These are phyloP conservation scores for Pseudopithomyces chartarum DNA, from an alignment of 2,329 filamentous ascomycete species.

Conservation along the genomic window DNA sequence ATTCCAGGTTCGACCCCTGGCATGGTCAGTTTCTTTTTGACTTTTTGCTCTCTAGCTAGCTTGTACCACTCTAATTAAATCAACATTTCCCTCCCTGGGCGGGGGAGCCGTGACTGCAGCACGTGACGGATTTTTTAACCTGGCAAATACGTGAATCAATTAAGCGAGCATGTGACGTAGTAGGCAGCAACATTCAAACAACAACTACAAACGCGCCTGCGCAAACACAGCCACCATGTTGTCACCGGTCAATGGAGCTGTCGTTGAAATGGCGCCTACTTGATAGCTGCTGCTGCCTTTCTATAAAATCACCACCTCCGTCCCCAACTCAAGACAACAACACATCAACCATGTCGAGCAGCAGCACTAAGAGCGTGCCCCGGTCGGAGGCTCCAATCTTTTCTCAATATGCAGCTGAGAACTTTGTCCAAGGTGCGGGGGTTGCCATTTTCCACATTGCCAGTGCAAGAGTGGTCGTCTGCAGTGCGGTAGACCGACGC, in stretches of 20 bases:
- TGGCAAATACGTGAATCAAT: not conserved
- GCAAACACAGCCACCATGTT: not conserved
- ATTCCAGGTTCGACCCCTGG: constrained; percentile 10
- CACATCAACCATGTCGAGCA: not conserved
- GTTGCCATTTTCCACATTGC: constrained; percentile 59
- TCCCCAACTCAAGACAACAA: not conserved
- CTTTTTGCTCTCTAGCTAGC: not conserved
- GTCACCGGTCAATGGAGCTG: not conserved
- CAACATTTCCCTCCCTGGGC: too few relatives aligned
- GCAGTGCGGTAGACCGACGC: constrained; percentile 47
- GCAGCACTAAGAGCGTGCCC: not conserved
- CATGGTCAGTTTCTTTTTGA: not conserved
- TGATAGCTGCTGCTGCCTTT: constrained; percentile 5
- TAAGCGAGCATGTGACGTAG: not conserved
- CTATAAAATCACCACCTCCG: not conserved
- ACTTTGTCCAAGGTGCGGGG: constrained; percentile 43
- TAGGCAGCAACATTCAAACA: not conserved
- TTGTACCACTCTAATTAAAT: too few relatives aligned
- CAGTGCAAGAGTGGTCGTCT: constrained; percentile 52
- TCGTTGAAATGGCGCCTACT: constrained; percentile 1
- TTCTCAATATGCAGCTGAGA: constrained; percentile 34
- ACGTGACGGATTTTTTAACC: not conserved
- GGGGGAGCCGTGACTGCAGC: too few relatives aligned
- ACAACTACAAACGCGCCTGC: not conserved
- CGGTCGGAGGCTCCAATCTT: constrained; percentile 19